Conservation (phyloP, 176 grass and related monocot genomes). For the Oryza meridionalis region DNA sequence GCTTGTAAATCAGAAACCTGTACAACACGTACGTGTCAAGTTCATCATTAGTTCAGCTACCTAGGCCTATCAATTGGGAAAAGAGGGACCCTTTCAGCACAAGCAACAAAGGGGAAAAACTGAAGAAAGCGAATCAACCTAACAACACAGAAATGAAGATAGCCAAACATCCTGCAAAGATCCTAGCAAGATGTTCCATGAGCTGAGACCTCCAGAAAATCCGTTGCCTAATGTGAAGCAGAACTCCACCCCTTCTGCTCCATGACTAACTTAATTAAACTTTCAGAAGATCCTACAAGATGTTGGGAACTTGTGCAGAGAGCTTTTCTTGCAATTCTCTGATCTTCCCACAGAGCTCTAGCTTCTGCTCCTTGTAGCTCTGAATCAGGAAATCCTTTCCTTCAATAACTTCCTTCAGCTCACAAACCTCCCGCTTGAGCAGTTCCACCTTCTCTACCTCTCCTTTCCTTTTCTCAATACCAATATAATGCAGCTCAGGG, state of each 20-base stretch:
- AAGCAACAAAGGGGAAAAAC: constrained; percentile 14
- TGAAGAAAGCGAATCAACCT: background rate
- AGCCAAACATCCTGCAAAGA: constrained; percentile 32
- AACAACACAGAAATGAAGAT: background rate
- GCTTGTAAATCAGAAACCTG: background rate
- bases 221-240: constrained; percentile 44
- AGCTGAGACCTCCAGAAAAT: constrained; percentile 39
- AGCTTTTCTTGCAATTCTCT: constrained; percentile 81
- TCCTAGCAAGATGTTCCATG: constrained; percentile 56
- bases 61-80: constrained; percentile 25
- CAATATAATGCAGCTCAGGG: constrained; percentile 45
- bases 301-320: constrained; percentile 68
- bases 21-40: constrained; percentile 35
- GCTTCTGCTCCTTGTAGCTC: constrained; percentile 93
- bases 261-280: constrained; percentile 29
- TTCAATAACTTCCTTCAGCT: constrained; percentile 77
- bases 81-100: constrained; percentile 8
- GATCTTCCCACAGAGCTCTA: constrained; percentile 73
- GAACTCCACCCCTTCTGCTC: constrained; percentile 47
- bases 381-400: constrained; percentile 91
- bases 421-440: constrained; percentile 65
- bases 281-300: constrained; percentile 55
- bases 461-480: constrained; percentile 57
- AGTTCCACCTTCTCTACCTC: constrained; percentile 58
- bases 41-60: constrained; percentile 24